These are phyloP conservation scores for Leucosporidium yakuticum DNA, from an alignment of 768 basidiomycete genomes.

Conservation along the genomic window DNA sequence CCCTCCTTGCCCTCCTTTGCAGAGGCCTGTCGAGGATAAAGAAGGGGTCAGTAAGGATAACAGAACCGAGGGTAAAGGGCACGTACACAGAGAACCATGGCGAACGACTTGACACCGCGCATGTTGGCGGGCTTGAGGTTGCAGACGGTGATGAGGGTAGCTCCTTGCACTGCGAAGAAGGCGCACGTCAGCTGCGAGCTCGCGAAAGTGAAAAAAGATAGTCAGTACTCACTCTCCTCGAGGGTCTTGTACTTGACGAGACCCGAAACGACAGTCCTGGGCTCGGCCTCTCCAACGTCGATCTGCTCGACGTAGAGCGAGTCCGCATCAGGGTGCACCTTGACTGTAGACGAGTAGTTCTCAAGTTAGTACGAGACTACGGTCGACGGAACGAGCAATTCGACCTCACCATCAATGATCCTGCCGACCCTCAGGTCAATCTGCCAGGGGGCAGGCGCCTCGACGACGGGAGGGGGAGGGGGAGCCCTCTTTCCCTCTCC, in stretches of 20 bases:
- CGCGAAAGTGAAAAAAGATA: conserved; percentile 56
- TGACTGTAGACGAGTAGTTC: conserved; percentile 53
- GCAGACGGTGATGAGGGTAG: conserved; percentile 37
- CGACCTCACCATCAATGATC: conserved; percentile 72
- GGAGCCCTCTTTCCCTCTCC: conserved; percentile 44
- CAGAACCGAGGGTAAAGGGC: not conserved
- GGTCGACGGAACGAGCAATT: not conserved
- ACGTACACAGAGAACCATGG: conserved; percentile 89
- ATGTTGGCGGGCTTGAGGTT: conserved; percentile 94
- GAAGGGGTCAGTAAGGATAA: not conserved
- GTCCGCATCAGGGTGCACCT: conserved; percentile 95
- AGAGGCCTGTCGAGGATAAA: conserved; percentile 66
- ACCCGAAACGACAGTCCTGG: conserved; percentile 92
- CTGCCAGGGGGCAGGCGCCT: conserved; percentile 86
- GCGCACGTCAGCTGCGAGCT: not conserved
- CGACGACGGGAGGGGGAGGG: conserved; percentile 50
- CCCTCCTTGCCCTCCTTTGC: conserved; percentile 63
- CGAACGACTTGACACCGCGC: conserved; percentile 96
- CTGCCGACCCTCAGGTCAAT: conserved; percentile 91
- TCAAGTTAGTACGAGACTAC: not conserved
- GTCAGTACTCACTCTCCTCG: conserved; percentile 82
- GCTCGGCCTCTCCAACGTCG: conserved; percentile 89
- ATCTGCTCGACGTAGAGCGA: conserved; percentile 98
- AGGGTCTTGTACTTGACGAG: conserved; percentile 94
- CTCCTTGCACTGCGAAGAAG: conserved; percentile 39